phyloP scores from a whole-genome alignment of 2,329 filamentous ascomycete species.

The Claviceps sp. region DNA sequence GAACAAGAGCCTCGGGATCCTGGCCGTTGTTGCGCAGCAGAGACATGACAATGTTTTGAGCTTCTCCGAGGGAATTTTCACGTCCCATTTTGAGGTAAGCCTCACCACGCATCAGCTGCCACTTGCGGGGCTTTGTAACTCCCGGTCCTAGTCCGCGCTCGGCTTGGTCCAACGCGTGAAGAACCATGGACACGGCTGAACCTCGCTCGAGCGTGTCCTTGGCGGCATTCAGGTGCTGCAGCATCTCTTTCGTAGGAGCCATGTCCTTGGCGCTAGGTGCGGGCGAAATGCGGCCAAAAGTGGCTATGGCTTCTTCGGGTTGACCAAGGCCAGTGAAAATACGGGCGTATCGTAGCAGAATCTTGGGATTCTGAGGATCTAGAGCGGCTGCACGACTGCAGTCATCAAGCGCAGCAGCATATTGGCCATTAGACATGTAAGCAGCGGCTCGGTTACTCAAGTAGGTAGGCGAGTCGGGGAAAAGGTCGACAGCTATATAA shows the following conservation, averaged over 20 bases:
- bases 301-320: slow-evolving; percentile 73
- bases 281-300: slow-evolving; percentile 69
- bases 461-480: slow-evolving; percentile 77
- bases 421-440: slow-evolving; percentile 77
- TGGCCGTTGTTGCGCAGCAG: slow-evolving; percentile 75
- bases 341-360: slow-evolving; percentile 73
- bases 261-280: slow-evolving; percentile 75
- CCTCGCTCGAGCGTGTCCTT: slow-evolving; percentile 63
- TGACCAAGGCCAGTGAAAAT: slow-evolving; percentile 81
- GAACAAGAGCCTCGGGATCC: slow-evolving; percentile 85
- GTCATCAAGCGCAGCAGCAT: slow-evolving; percentile 70
- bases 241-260: slow-evolving; percentile 72
- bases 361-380: slow-evolving; percentile 77
- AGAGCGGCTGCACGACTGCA: slow-evolving; percentile 70
- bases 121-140: slow-evolving; percentile 78
- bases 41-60: slow-evolving; percentile 82
- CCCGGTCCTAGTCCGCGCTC: slow-evolving; percentile 63
- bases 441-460: slow-evolving; percentile 91
- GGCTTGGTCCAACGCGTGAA: slow-evolving; percentile 84
- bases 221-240: slow-evolving; percentile 66
- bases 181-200: slow-evolving; percentile 76
- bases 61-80: slow-evolving; percentile 77
- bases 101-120: slow-evolving; percentile 85
- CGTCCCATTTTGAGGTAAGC: slow-evolving; percentile 89
- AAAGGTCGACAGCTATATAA: slow-evolving; percentile 64